phyloP scores from a whole-genome alignment of 768 basidiomycete genomes.

The Suillus decipiens region DNA sequence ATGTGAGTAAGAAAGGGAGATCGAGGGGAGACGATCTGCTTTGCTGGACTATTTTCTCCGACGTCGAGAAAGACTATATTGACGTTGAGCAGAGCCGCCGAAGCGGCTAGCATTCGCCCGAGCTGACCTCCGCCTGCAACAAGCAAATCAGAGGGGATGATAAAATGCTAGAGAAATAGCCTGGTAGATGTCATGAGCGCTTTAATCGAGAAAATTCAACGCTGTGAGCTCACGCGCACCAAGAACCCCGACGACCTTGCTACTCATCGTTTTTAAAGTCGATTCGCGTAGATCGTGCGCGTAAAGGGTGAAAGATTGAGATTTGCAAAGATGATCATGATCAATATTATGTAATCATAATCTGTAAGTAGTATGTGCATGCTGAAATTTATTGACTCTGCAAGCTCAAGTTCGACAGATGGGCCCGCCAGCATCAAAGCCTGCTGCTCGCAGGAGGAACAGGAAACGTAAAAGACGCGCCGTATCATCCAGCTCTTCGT shows the following conservation, averaged over 20 bases:
- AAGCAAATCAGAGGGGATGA: slow-evolving; percentile 5
- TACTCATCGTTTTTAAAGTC: slow-evolving; percentile 20
- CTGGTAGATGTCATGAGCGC: slow-evolving; percentile 17
- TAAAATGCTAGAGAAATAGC: slow-evolving; percentile 9
- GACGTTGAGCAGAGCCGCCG: slow-evolving; percentile 86
- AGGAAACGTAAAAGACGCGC: slow-evolving; percentile 59
- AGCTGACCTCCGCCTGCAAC: slow-evolving; percentile 90
- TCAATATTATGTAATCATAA: slow-evolving; percentile 5
- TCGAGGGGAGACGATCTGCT: slow-evolving; percentile 73
- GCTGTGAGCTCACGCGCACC: slow-evolving; percentile 29
- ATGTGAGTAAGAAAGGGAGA: slow-evolving; percentile 58
- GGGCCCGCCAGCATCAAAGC: slow-evolving; percentile 34
- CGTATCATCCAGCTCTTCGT: slow-evolving; percentile 44
- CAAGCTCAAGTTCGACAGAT: slow-evolving; percentile 9
- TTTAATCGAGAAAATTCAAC: not conserved
- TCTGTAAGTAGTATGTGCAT: not conserved
- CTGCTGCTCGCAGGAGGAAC: slow-evolving; percentile 43
- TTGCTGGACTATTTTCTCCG: slow-evolving; percentile 81
- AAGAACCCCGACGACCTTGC: slow-evolving; percentile 30
- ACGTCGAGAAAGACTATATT: slow-evolving; percentile 84
- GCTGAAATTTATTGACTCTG: not conserved
- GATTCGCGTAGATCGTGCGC: not conserved
- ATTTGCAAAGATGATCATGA: not conserved
- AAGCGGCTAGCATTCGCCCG: slow-evolving; percentile 92
- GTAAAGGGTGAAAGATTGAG: not conserved